Conservation (phyloP, 345 rosid species). For the Salix arbutifolia region DNA sequence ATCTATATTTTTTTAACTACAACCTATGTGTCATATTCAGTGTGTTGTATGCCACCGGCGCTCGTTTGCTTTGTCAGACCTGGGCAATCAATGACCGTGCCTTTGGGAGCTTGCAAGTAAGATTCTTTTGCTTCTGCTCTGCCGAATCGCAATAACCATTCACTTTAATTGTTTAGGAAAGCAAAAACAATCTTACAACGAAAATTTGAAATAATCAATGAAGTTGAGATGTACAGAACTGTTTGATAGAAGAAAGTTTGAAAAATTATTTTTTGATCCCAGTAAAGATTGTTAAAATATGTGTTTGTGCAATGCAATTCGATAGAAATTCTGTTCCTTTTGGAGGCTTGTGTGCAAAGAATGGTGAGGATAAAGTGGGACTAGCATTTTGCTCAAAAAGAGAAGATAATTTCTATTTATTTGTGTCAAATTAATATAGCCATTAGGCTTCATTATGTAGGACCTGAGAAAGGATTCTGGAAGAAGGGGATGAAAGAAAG, state of each 20-base stretch:
- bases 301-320: background rate
- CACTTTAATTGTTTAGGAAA: background rate
- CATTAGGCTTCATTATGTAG: background rate
- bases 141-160: background rate
- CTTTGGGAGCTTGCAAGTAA: conserved; percentile 77
- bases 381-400: background rate
- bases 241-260: background rate
- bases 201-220: background rate
- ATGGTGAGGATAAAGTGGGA: background rate
- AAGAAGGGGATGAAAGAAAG: too few relatives aligned
- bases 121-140: conserved; percentile 10
- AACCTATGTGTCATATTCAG: conserved; percentile 41
- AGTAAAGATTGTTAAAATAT: background rate
- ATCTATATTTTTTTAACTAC: background rate
- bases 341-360: background rate
- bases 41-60: conserved; percentile 71
- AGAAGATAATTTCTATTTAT: background rate
- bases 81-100: conserved; percentile 88
- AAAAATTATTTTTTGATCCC: background rate
- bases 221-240: background rate
- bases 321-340: conserved; percentile 3
- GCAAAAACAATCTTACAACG: background rate
- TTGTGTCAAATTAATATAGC: background rate
- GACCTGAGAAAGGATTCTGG: too few relatives aligned
- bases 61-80: conserved; percentile 89